A percentile compares a stretch with the other conserved stretches of the same genome.
These are phyloP conservation scores for Globisporangium splendens DNA, from an alignment of 352 stramenopile species.

Conservation along the genomic window DNA sequence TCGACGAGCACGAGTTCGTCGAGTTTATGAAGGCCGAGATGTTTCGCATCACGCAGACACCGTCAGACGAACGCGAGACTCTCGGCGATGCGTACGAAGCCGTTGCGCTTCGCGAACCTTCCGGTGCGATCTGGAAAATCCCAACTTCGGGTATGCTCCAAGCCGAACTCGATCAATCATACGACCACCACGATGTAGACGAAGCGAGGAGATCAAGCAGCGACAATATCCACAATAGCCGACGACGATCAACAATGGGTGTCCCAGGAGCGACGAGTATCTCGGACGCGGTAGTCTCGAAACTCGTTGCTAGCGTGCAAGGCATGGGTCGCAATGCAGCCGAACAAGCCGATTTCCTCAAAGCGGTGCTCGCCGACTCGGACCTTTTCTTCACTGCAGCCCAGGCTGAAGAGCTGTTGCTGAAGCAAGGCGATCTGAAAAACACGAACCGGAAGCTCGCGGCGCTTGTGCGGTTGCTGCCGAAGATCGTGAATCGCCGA, in stretches of 20 bases:
- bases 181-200: neutral
- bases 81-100: slow-evolving; percentile 26
- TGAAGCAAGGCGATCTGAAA: slow-evolving; percentile 36
- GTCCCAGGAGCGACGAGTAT: slow-evolving; percentile 17
- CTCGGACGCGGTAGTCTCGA: slow-evolving; percentile 31
- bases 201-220: neutral
- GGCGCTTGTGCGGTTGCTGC: slow-evolving; percentile 37
- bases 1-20: slow-evolving; percentile 70
- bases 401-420: slow-evolving; percentile 63
- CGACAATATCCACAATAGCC: neutral
- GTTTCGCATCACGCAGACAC: slow-evolving; percentile 6
- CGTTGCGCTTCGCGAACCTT: slow-evolving; percentile 20
- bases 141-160: slow-evolving; percentile 27
- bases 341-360: slow-evolving; percentile 60
- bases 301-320: slow-evolving; percentile 38
- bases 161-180: slow-evolving; percentile 29
- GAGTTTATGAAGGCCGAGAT: slow-evolving; percentile 70
- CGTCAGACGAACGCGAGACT: neutral
- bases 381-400: slow-evolving; percentile 63
- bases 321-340: slow-evolving; percentile 40
- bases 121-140: slow-evolving; percentile 39
- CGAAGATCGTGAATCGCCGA: slow-evolving; percentile 60
- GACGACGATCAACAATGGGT: neutral
- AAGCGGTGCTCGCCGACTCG: slow-evolving; percentile 44
- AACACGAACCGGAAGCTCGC: slow-evolving; percentile 26